These are phyloP conservation scores for Verbena officinalis DNA, from an alignment of 257 asterid genomes.

Conservation along the genomic window DNA sequence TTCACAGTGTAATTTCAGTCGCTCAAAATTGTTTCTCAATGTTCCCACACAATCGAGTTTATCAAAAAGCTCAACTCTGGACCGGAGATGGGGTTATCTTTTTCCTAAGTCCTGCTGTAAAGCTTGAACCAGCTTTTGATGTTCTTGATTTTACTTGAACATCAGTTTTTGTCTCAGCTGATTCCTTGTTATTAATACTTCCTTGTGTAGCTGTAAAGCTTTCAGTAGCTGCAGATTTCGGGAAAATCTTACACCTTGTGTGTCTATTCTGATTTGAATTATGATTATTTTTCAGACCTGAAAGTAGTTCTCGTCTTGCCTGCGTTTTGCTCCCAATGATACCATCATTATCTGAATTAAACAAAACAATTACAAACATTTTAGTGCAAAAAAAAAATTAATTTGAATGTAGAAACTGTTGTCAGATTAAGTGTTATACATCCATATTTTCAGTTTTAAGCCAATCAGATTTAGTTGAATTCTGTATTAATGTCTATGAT, in stretches of 20 bases:
- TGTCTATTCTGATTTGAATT: slow-evolving; percentile 49
- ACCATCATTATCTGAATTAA: slow-evolving; percentile 62
- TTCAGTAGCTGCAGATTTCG: slow-evolving; percentile 47
- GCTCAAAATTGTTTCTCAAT: neutral
- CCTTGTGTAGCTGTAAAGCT: slow-evolving; percentile 33
- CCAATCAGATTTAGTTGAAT: too few relatives aligned
- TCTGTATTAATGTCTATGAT: neutral
- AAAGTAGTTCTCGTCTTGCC: slow-evolving; percentile 40
- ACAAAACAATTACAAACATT: slow-evolving; percentile 4
- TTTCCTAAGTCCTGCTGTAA: slow-evolving; percentile 26
- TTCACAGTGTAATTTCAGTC: neutral
- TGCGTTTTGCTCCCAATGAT: slow-evolving; percentile 52
- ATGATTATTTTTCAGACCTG: slow-evolving; percentile 43
- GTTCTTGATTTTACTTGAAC: slow-evolving; percentile 41
- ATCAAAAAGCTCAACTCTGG: slow-evolving; percentile 13
- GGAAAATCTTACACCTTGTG: slow-evolving; percentile 41
- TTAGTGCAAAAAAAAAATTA: neutral
- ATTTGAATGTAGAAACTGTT: neutral
- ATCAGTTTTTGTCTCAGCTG: slow-evolving; percentile 28
- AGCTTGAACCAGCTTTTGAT: slow-evolving; percentile 31
- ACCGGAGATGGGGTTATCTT: slow-evolving; percentile 18
- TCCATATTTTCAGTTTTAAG: too few relatives aligned
- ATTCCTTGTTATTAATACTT: slow-evolving; percentile 34
- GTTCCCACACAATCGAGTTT: neutral
- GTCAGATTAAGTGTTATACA: too few relatives aligned